A percentile compares a stretch with the other conserved stretches of the same genome.
These are phyloP conservation scores for Pseudogymnoascus sp. DNA, from an alignment of 2,329 filamentous ascomycete species.

Conservation along the genomic window DNA sequence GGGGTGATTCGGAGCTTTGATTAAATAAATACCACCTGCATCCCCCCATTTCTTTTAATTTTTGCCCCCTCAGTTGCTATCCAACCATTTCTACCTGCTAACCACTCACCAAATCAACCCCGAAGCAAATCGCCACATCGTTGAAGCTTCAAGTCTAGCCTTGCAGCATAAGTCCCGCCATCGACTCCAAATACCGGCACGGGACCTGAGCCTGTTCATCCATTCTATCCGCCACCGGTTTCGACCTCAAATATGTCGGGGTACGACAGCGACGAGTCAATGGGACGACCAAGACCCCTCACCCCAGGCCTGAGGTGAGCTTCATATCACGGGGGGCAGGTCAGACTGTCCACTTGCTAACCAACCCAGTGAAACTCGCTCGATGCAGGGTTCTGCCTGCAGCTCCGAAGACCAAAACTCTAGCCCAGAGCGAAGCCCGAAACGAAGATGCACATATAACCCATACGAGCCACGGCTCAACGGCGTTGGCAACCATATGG, in stretches of 20 bases:
- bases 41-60: neutral
- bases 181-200: neutral
- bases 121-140: neutral
- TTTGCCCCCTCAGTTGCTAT: neutral
- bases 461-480: neutral
- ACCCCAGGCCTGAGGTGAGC: neutral
- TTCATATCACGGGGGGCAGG: neutral
- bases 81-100: neutral
- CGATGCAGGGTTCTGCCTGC: neutral
- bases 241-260: conserved; percentile 2
- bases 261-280: neutral
- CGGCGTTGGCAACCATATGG: neutral
- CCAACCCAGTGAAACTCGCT: neutral
- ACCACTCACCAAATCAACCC: neutral
- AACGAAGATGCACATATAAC: neutral
- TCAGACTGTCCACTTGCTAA: neutral
- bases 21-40: neutral
- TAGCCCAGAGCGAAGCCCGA: neutral
- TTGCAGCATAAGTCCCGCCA: neutral
- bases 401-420: neutral
- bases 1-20: neutral
- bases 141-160: conserved; percentile 7
- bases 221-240: neutral
- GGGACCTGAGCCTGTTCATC: neutral
- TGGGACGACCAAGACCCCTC: neutral